Conservation (phyloP, 1,139 yeast genomes). For the Nakaseomyces bracarensis region DNA sequence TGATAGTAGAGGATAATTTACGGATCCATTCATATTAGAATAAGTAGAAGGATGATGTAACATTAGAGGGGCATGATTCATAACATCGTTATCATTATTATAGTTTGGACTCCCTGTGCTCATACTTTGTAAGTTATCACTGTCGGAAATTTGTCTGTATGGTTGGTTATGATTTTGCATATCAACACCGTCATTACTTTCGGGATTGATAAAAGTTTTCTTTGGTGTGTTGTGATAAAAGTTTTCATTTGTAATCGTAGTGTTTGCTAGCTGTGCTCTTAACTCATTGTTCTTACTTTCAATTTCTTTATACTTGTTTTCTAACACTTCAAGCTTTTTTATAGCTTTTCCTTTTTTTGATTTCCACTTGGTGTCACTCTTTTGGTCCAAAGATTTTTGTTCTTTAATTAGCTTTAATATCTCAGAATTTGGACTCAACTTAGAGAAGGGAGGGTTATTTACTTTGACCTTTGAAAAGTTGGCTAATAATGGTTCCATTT, state of each 20-base stretch:
- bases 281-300: conserved; percentile 20
- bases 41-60: conserved; percentile 25
- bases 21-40: neutral
- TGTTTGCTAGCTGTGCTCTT: conserved; percentile 13
- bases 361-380: conserved; percentile 24
- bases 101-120: neutral
- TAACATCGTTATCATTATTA: conserved; percentile 3
- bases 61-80: conserved; percentile 9
- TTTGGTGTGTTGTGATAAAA: conserved; percentile 2
- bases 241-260: conserved; percentile 23
- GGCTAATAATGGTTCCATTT: neutral
- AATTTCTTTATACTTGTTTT: conserved; percentile 20
- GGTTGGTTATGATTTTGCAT: neutral
- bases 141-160: neutral
- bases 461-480: neutral
- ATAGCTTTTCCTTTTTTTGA: conserved; percentile 15
- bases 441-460: neutral
- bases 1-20: conserved; percentile 5
- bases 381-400: conserved; percentile 24
- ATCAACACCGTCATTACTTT: neutral
- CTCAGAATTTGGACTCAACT: conserved; percentile 10
- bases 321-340: conserved; percentile 20
- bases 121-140: conserved; percentile 2
- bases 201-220: neutral
- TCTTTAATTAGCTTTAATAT: conserved; percentile 21